These are phyloP conservation scores for Trichoderma sp. DNA, from an alignment of 2,329 filamentous ascomycete species.

Conservation along the genomic window DNA sequence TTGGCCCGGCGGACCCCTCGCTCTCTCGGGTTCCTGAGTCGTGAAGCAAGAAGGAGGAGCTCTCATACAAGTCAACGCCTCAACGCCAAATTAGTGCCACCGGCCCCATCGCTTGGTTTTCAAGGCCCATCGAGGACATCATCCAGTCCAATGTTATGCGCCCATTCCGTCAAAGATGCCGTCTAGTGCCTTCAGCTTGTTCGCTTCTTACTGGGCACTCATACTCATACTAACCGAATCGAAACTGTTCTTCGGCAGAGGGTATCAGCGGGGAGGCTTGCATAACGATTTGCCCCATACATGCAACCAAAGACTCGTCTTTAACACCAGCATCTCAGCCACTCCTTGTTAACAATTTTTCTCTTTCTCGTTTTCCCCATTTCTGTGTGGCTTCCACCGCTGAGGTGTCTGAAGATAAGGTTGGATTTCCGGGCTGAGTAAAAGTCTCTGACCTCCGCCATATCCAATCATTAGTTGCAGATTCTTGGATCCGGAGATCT, in stretches of 20 bases:
- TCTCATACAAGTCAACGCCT: conserved; percentile 3
- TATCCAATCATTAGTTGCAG: background rate
- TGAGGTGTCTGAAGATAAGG: background rate
- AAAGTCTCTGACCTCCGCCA: background rate
- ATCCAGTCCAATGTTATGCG: background rate
- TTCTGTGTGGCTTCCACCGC: background rate
- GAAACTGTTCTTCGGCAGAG: conserved; percentile 1
- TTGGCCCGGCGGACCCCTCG: conserved; percentile 2
- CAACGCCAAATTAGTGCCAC: conserved; percentile 6
- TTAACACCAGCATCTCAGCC: conserved; percentile 3
- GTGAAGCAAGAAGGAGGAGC: background rate
- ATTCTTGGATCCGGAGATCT: background rate
- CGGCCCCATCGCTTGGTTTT: background rate
- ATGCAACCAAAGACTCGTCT: background rate
- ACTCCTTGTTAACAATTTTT: background rate
- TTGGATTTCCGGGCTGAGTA: background rate
- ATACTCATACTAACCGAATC: background rate
- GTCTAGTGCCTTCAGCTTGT: conserved; percentile 8
- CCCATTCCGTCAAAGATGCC: background rate
- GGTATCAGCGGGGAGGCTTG: background rate
- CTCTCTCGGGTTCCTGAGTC: conserved; percentile 17
- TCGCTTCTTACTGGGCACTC: background rate
- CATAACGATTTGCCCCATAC: conserved; percentile 8
- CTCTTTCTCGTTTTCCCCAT: background rate
- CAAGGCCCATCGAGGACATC: background rate